Evolutionary conservation across 2,329 filamentous ascomycete genomes (phyloP).

Genomic region (Apiospora malaysiana): DNA sequence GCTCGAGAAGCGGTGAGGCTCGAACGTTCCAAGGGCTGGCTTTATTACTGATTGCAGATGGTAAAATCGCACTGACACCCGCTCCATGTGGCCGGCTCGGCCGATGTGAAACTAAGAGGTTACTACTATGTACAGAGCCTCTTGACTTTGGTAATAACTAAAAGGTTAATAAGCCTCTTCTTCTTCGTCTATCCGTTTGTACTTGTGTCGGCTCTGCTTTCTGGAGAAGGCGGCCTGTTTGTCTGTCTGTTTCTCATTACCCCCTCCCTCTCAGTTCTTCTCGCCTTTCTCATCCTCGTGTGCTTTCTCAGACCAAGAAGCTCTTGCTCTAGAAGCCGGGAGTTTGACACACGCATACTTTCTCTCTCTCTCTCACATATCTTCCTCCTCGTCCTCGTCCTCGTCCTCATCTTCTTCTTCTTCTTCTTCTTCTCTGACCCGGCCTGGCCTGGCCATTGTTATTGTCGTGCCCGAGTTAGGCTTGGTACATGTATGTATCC

Average conservation of each 20-base stretch:
- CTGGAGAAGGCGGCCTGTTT: too few relatives aligned
- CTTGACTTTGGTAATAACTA: not conserved
- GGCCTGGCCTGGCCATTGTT: not conserved
- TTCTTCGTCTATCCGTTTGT: not conserved
- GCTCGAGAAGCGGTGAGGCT: slow-evolving; percentile 18
- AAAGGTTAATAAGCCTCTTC: not conserved
- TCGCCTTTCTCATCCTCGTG: not conserved
- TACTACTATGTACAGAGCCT: not conserved
- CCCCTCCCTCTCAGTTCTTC: not conserved
- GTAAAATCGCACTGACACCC: not conserved
- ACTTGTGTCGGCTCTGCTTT: not conserved
- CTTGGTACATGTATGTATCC: not conserved
- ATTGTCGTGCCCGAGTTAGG: slow-evolving; percentile 24
- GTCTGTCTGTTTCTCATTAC: not conserved
- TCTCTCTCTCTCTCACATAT: too few relatives aligned
- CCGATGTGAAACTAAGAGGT: not conserved
- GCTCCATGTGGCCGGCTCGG: slow-evolving; percentile 12
- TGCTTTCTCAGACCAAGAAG: not conserved
- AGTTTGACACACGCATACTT: not conserved
- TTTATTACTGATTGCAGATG: slow-evolving; percentile 3
- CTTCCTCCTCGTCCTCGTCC: too few relatives aligned
- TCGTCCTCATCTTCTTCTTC: not conserved
- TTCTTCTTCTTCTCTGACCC: not conserved
- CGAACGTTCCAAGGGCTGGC: too few relatives aligned
- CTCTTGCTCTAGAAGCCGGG: not conserved